Base-by-base conservation (phyloP, 2,329 filamentous ascomycete species). In the Septoria petroselini region DNA sequence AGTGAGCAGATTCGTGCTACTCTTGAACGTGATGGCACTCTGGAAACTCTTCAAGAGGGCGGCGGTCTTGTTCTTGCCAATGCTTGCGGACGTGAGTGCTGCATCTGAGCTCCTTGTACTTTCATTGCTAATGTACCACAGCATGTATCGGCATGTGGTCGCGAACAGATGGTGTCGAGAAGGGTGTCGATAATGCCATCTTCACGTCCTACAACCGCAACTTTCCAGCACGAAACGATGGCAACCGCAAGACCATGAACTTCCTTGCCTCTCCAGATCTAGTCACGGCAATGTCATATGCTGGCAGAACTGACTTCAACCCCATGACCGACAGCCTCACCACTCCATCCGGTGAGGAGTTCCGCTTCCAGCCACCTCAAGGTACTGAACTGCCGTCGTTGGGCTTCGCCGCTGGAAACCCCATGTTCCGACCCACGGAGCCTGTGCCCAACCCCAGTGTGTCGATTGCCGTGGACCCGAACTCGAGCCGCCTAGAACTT, bases 201-300 rank as follows among this genome's bases (percentile, higher is more conserved):
- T 82, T 98, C 65, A 91, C 90, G 7, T 96, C 91, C 1, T 98
- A 96, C 76, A 98, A 98, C 79, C 88, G 93, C 54, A 98, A 98
- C 74, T 98, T 98, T 77, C 88, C 88, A 42, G 91, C 89, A 54
- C 87, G 93, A 58, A 98, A 98, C 69, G 93, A 98, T 66, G 93
- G 93, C 55, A 98, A 98, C 75, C 84, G 88, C 17, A 84, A 86
- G 34, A 98, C 93, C 7, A 96, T 97, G 91, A 98, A 97, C 78
- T 98, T 98, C 75, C 81, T 98, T 44, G 91, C 93, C 7, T 96
- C 91, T 0, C 93, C 93, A 5, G 93, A 98, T 71, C 82, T 98
- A 50, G 93, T 98, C 55, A 97, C 93, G 3, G 93, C 93, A 42
- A 91, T 98, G 84, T 82, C 88, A 9, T 98, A 95, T 71, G 85